Evolutionary conservation across 768 basidiomycete species (phyloP), one percentile per base, ranked within the genome.

Genomic region (Suillus lakei): DNA sequence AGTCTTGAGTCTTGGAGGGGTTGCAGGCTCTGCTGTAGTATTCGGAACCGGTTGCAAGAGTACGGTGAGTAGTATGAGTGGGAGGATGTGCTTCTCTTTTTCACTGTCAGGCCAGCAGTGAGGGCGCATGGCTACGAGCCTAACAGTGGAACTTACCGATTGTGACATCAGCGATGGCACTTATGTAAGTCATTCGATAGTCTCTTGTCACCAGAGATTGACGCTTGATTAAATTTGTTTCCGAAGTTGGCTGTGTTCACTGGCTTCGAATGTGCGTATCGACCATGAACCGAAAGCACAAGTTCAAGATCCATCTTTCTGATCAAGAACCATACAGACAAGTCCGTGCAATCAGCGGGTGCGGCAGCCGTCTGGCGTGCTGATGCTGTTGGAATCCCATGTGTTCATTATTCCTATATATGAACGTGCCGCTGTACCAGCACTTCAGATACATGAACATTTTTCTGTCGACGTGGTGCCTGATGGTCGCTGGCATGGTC

Each of bases 1-100:
- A 58, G 89, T 92, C 66, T 92, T 93, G 80, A 91, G 91, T 69
- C 69, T 91, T 26, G 91, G 91, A 43, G 87, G 86, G 59, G 88
- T 93, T 61, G 86, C 92, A 53, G 91, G 91, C n/a, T 84, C 90
- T 10, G 78, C 88, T 21, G 89, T 92, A 36, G 86, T 90, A 18
- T 79, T 92, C 58, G 91, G 85, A 0, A 81, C 86, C 67, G 91
- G 91, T 71, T 86, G 86, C 72, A 44, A 30, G 23, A 46, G 48
- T 60, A 41, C 21, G 64, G 44, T 28, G 56, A 5, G 51, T 44
- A 28, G 54, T 12, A 38, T 38, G n/a, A 16, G 12, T 53, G 4
- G 46, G 41, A 15, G 21, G 53, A 23, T 13, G 30, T 34, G 41
- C 28, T 43, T 16, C n/a, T 56, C 65, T 21, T 53, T n/a, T 26